Evolutionary conservation across 768 basidiomycete species (phyloP), one percentile per base, ranked within the genome.

Genomic region (Pulveroboletus sp.): DNA sequence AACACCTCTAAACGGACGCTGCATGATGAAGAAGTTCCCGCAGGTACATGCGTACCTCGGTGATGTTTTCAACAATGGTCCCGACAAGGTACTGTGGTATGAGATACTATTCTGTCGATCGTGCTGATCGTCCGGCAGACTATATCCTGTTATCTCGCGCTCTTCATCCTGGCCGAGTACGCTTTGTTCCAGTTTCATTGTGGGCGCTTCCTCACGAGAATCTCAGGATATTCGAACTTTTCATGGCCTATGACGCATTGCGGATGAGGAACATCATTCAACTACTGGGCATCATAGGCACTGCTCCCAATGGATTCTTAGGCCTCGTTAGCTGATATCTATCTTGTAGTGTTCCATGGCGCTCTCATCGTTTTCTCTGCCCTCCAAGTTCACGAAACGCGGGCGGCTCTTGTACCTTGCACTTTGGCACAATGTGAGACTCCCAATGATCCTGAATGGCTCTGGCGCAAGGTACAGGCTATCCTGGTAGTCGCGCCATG

Each of bases 231-330:
- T 93, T 93, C 53, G 88, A 91, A 59, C 68, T 90, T 6, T 69
- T 83, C 48, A 86, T 93, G 77, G 86, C 86, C 3, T 79, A 84
- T 54, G 90, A 93, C 72, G 90, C 90, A n/a, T 73, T 93, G 29
- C 76, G 84, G 24, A 57, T 83, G 53, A 80, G 90, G 53, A 93
- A 91, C 61, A 74, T 83, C 57, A 85, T 93, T 30, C 89, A 92
- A 63, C 70, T 93, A 3, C 61, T 85, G 4, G 88, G 88, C 30
- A 81, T 91, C 40, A 73, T 88, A 43, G 49, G 89, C 89, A 63
- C 38, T 77, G 65, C 19, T 31, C 12, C n/a, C 30, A 22, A n/a
- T 34, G 22, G 20, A 30, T 23, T 49, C 29, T 23, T 20, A 36
- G 11, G 43, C 37, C 31, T 19, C 30, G 23, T 37, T 6, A 6